Evolutionary conservation across 1,284 basidiomycete genomes (phyloP), one percentile per base, ranked within the genome.

Genomic region (Cronartium ribicola): DNA sequence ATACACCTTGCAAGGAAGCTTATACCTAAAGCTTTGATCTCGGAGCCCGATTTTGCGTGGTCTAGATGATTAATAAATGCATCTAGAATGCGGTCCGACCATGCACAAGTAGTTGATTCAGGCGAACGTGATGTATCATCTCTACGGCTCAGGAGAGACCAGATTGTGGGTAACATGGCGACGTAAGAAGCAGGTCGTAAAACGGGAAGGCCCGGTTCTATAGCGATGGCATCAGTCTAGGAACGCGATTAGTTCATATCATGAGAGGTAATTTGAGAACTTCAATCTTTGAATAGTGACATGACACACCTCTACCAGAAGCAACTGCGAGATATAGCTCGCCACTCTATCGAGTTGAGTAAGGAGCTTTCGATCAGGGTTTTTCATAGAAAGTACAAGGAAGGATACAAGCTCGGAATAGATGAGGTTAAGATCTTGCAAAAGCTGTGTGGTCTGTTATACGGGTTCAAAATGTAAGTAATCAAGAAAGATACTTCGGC

Each of bases 131-230:
- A 29, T 72, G 75, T 48, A 65, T 57, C 40, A 22, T 64, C 40
- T 39, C 60, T 40, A 39, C 63, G 40, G 55, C 65, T 22, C 66
- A 94, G 80, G 61, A 96, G 83, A 37, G 88, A 86, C 91, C 92
- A 95, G 60, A 95, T 84, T 1, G 91, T 90, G 1, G 92, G 91
- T 22, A 93, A 83, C 40, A 94, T 84, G 1, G 88, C 85, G 3
- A 82, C 79, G 82, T 93, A 95, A 13, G 87, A 84, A n/a, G 84
- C 79, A 0, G 87, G 82, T 11, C 86, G 84, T 65, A 94, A 82
- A 0, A 81, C 75, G 14, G 83, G 86, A 76, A 79, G 83, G 80
- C 81, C 82, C 79, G 78, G 85, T 78, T 78, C 83, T 82, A 75
- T 78, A 57, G 79, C 77, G 36, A 76, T 76, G n/a, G 76, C 77